phyloP scores from a whole-genome alignment of 2,329 filamentous ascomycete genomes.

The Bretziella fagacearum region DNA sequence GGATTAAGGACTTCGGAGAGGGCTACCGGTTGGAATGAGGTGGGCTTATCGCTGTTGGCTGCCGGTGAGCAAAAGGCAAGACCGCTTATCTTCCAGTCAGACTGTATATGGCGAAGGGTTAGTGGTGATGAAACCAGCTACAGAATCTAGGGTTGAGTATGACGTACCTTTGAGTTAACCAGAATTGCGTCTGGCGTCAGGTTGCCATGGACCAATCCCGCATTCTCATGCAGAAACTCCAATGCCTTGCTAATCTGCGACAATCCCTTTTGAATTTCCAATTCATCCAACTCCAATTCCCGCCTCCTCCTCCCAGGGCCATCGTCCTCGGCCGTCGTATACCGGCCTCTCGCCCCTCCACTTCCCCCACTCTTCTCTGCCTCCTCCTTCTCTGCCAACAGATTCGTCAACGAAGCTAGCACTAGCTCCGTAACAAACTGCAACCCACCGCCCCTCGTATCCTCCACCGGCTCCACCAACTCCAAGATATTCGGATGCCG shows the following conservation, averaged over 20 bases:
- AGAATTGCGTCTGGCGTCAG: conserved; percentile 85
- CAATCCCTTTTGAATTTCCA: conserved; percentile 93
- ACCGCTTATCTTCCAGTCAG: conserved; percentile 97
- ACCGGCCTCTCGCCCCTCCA: conserved; percentile 48
- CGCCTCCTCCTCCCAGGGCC: conserved; percentile 56
- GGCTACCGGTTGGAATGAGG: conserved; percentile 62
- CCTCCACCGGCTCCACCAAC: conserved; percentile 85
- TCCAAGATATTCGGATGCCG: conserved; percentile 87
- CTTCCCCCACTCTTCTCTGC: conserved; percentile 48
- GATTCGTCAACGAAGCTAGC: conserved; percentile 66
- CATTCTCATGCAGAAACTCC: conserved; percentile 90
- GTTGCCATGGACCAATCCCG: conserved; percentile 84
- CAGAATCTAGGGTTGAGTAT: not conserved
- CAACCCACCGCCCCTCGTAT: conserved; percentile 74
- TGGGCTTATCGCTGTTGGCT: conserved; percentile 55
- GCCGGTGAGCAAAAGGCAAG: conserved; percentile 74
- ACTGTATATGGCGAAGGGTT: conserved; percentile 30
- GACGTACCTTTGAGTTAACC: conserved; percentile 70
- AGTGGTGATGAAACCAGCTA: not conserved
- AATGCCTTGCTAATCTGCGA: conserved; percentile 85
- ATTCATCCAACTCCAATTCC: conserved; percentile 85
- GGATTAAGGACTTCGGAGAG: conserved; percentile 72
- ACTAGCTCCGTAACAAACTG: conserved; percentile 93
- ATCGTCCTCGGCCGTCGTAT: conserved; percentile 63
- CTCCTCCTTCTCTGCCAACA: conserved; percentile 78